phyloP scores from a whole-genome alignment of 441 rosid species.

The Francoa sonchifolia region DNA sequence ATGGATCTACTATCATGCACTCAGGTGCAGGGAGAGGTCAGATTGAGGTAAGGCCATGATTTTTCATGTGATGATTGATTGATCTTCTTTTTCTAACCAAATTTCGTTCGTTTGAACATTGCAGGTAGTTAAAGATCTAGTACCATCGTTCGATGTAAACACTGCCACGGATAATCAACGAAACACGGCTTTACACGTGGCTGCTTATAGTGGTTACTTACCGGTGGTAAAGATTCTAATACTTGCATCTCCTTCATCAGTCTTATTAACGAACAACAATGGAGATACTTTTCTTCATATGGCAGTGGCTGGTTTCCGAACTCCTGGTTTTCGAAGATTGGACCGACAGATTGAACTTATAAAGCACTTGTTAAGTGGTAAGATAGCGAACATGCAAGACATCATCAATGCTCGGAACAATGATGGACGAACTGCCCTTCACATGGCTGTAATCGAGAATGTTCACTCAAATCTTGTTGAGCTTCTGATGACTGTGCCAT shows the following conservation, averaged over 20 bases:
- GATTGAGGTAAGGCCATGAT: conserved; percentile 37
- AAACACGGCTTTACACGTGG: conserved; percentile 73
- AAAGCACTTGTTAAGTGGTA: conserved; percentile 33
- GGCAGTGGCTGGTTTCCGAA: conserved; percentile 69
- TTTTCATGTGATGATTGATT: not conserved
- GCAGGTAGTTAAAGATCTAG: conserved; percentile 65
- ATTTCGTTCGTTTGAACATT: conserved; percentile 1
- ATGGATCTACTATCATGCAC: conserved; percentile 67
- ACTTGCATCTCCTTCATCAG: conserved; percentile 29
- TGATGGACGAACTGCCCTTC: conserved; percentile 71
- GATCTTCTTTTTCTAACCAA: not conserved
- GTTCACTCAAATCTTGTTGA: conserved; percentile 53
- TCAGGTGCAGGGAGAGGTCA: conserved; percentile 80
- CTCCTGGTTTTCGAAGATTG: conserved; percentile 62
- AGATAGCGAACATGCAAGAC: conserved; percentile 27
- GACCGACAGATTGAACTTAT: conserved; percentile 68
- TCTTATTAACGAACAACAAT: conserved; percentile 28
- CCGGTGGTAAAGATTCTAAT: conserved; percentile 43
- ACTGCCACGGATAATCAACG: conserved; percentile 48
- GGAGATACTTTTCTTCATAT: conserved; percentile 84
- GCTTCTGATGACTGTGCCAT: conserved; percentile 43
- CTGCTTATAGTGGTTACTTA: conserved; percentile 68
- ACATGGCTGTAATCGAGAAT: conserved; percentile 56
- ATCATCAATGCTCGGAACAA: conserved; percentile 52
- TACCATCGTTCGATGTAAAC: conserved; percentile 35